A percentile compares a stretch with the other conserved stretches of the same genome.
Conservation (phyloP, 1,139 yeast genomes). For the Pichia sp. region DNA sequence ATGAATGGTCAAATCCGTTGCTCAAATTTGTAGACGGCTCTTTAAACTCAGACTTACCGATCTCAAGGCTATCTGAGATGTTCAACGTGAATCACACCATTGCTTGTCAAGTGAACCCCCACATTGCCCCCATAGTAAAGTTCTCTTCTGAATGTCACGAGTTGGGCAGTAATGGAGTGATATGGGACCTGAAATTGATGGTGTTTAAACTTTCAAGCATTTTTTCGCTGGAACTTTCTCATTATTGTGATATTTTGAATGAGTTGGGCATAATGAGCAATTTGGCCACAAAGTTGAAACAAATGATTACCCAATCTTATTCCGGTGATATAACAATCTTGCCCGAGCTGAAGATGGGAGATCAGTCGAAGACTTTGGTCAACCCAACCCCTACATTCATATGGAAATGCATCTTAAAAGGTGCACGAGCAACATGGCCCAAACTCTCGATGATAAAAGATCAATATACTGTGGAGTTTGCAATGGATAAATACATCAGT, state of each 20-base stretch:
- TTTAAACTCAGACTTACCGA: constrained; percentile 90
- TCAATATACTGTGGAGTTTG: constrained; percentile 86
- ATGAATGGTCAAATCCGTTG: constrained; percentile 81
- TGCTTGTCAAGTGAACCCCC: constrained; percentile 96
- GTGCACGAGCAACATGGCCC: constrained; percentile 94
- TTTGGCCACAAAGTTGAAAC: constrained; percentile 63
- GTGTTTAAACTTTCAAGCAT: constrained; percentile 55
- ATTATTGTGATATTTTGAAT: constrained; percentile 64
- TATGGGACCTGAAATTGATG: constrained; percentile 54
- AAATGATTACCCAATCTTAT: constrained; percentile 78
- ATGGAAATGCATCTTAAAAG: constrained; percentile 67
- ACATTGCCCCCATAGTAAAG: constrained; percentile 81
- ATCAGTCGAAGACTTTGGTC: constrained; percentile 58
- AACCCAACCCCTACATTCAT: constrained; percentile 80
- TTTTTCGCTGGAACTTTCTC: constrained; percentile 67
- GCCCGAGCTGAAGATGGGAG: constrained; percentile 62
- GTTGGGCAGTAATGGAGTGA: constrained; percentile 50
- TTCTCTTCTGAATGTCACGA: constrained; percentile 51
- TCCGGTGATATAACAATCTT: constrained; percentile 91
- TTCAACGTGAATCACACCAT: constrained; percentile 95
- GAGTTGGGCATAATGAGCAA: constrained; percentile 77
- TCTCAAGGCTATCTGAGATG: constrained; percentile 86
- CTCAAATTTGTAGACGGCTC: constrained; percentile 92
- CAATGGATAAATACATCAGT: constrained; percentile 74
- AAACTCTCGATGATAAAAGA: constrained; percentile 76